Base-by-base conservation (phyloP, 2,329 filamentous ascomycete species). In the Colletotrichum magnum region DNA sequence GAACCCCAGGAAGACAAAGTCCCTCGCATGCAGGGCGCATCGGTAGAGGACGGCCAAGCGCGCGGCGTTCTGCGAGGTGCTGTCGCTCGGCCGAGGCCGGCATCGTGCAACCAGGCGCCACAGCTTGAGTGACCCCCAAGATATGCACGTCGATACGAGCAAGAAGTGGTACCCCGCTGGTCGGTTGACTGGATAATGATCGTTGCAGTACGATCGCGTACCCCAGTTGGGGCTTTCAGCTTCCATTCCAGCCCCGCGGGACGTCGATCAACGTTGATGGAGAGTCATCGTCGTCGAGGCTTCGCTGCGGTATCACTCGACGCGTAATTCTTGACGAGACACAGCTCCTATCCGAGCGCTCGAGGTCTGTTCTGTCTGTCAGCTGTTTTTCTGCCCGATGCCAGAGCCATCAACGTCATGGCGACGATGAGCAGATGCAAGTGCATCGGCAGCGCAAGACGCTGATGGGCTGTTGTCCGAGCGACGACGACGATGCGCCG, bases 61-160 rank as follows among this genome's bases (percentile, higher is more conserved):
- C 18, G 18, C 24, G 41, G 63, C 53, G 53, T 24, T 10, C 58
- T 57, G 61, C 65, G 65, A 50, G 41, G 26, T 52, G 39, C 36
- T 36, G 24, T 56, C 50, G 59, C 53, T 70, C 28, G 68, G 53
- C 68, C 68, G 68, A 70, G 43, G 64, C 58, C 68, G 68, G 58
- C 68, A 70, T 68, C 39, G 64, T 53, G 57, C 24, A 54, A 68
- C 68, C 18, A 13, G 18, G 39, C 24, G 54, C 66, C 50, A 59
- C 48, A 50, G 12, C n/a, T 39, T 26, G 43, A 50, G 32, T 39
- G 18, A 57, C 47, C 32, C 24, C 39, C 13, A 48, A 18, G n/a
- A 52, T 26, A 43, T 43, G 47, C 52, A 47, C 50, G 24, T 32
- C 36, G 18, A 16, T 36, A 16, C 32, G 52, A 28, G 18, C n/a